Percentiles rank a stretch among this genome's conserved stretches.
phyloP scores from a whole-genome alignment of 345 rosid genomes.

The Syzygium oleosum region DNA sequence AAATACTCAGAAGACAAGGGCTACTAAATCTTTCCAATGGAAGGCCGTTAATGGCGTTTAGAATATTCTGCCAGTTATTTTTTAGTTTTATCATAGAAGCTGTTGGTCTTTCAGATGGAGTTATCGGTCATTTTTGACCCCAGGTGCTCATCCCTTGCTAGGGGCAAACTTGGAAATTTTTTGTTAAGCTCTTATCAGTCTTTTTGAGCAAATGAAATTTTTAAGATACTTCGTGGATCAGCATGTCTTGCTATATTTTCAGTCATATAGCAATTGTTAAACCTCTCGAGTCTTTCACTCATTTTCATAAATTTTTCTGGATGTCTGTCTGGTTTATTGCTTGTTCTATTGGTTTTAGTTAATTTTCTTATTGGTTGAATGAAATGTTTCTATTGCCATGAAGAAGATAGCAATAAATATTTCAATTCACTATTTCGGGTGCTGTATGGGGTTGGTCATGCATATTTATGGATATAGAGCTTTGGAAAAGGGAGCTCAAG shows the following conservation, averaged over 20 bases:
- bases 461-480: neutral
- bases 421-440: neutral
- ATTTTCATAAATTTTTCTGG: neutral
- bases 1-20: neutral
- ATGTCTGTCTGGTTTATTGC: neutral
- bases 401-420: neutral
- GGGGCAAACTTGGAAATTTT: neutral
- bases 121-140: neutral
- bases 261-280: neutral
- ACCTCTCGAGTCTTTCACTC: neutral
- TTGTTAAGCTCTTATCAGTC: neutral
- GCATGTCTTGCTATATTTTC: neutral
- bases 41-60: neutral
- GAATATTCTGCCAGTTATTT: neutral
- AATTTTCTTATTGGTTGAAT: neutral
- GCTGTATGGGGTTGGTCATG: neutral
- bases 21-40: neutral
- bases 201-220: neutral
- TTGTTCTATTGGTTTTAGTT: neutral
- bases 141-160: neutral
- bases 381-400: neutral
- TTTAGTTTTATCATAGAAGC: neutral
- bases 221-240: neutral
- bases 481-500: neutral
- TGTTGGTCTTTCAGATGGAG: neutral